These are phyloP conservation scores for Gaillardinia entomophila DNA, from an alignment of 805 yeast genomes.

Conservation along the genomic window DNA sequence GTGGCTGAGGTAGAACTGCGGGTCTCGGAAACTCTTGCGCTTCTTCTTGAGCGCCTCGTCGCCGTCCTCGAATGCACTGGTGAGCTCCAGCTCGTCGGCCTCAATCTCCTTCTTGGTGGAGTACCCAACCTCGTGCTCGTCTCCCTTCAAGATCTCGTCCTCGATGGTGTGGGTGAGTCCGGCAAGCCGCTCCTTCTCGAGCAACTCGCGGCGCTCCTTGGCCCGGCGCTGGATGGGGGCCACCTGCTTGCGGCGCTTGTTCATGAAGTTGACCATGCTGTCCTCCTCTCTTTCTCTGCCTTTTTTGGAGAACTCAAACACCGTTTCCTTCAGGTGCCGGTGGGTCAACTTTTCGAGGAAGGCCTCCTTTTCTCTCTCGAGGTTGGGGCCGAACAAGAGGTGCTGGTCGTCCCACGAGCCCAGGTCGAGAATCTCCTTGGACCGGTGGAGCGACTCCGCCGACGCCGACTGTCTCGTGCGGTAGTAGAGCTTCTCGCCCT, in stretches of 20 bases:
- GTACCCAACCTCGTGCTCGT: constrained; percentile 43
- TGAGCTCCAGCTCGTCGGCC: constrained; percentile 41
- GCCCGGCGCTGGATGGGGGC: constrained; percentile 85
- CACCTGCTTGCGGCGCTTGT: constrained; percentile 75
- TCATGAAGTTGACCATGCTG: constrained; percentile 76
- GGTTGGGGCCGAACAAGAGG: constrained; percentile 68
- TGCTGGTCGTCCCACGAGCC: constrained; percentile 88
- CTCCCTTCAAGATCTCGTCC: constrained; percentile 61
- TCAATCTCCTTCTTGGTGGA: constrained; percentile 32
- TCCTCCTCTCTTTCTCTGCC: constrained; percentile 51
- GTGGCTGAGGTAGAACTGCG: constrained; percentile 76
- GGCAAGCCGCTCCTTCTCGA: constrained; percentile 68
- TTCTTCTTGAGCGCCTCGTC: constrained; percentile 30
- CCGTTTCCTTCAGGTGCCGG: constrained; percentile 78
- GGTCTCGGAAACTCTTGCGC: constrained; percentile 63
- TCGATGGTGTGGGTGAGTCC: constrained; percentile 71
- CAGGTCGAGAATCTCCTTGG: constrained; percentile 65
- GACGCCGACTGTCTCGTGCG: constrained; percentile 87
- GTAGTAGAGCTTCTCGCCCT: constrained; percentile 84
- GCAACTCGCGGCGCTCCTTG: constrained; percentile 57
- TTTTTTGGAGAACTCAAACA: constrained; percentile 72
- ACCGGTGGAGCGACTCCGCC: constrained; percentile 74
- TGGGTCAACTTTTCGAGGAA: constrained; percentile 69
- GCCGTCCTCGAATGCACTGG: constrained; percentile 48
- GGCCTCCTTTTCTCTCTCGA: constrained; percentile 65